phyloP scores from a whole-genome alignment of 2,329 filamentous ascomycete species.

The Penicillium sp. region DNA sequence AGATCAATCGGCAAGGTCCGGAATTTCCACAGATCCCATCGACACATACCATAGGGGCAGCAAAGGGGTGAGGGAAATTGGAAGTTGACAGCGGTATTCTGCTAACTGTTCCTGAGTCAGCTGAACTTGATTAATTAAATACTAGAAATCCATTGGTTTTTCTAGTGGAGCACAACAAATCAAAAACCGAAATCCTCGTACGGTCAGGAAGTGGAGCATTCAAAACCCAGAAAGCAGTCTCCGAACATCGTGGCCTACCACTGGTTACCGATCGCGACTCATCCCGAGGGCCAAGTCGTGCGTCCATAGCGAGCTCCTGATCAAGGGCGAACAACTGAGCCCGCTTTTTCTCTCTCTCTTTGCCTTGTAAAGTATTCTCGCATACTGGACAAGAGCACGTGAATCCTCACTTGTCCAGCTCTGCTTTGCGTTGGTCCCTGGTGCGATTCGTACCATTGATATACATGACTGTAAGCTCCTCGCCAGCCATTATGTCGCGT shows the following conservation, averaged over 20 bases:
- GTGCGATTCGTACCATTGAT: no score
- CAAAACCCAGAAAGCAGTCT: not conserved
- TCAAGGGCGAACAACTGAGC: no score
- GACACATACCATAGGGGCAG: conserved; percentile 8
- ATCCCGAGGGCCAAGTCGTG: conserved; percentile 20
- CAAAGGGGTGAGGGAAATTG: not conserved
- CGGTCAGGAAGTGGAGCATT: conserved; percentile 9
- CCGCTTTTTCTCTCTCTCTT: no score
- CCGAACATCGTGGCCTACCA: conserved; percentile 14
- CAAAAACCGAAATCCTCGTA: not conserved
- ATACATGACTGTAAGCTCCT: no score
- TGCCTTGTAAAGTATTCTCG: no score
- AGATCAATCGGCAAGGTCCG: conserved; percentile 1
- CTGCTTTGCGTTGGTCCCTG: no score
- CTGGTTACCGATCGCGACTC: conserved; percentile 19
- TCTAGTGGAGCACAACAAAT: not conserved
- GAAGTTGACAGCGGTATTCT: conserved; percentile 15
- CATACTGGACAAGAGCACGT: no score
- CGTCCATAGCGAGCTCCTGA: no score
- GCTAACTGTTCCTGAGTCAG: conserved; percentile 24
- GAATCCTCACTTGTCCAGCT: no score
- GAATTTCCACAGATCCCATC: not conserved
- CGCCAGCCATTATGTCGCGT: no score
- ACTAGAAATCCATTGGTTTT: conserved; percentile 16
- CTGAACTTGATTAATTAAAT: conserved; percentile 22